Evolutionary conservation across 2,329 filamentous ascomycete species (phyloP), one percentile per base, ranked within the genome.

Genomic region (Xylariaceae sp.): DNA sequence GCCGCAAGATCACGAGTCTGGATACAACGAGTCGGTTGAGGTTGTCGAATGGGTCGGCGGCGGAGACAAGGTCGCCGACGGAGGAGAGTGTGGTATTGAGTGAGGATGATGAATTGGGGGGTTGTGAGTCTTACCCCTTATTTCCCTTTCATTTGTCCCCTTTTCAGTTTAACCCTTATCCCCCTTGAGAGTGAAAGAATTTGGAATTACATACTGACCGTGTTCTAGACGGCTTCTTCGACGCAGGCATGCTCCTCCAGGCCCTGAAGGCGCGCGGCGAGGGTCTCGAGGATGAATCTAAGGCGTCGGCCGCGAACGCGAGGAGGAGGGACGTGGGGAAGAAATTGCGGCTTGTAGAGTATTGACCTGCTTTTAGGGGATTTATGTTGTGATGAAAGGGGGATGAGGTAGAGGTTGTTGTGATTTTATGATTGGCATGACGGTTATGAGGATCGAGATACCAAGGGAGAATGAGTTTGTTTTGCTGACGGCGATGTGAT

Each of bases 171-270:
- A 18, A 18, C 17, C 30, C 2, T 3, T 18, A 18, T 18, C 17
- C 17, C 17, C 17, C 17, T 18, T 18, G 17, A 18, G 17, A 18
- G 17, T 18, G 17, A 18, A 18, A 18, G 1, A 18, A 18, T 18
- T 15, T 8, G 11, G 10, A 11, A 34, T 4, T 17, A 13, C 4
- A 45, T 50, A 52, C 35, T 60, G 23, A 60, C 39, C 18, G 2
- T 49, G 48, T 47, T 0, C 2, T 71, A 96, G 92, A 97, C 79
- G 93, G 93, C 37, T 97, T 97, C 80, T 97, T 97, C 76, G 93
- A 97, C 72, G 92, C 93, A 0, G 93, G 93, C 11, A 96, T 97
- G 91, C 83, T 97, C 4, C 80, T 94, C 23, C 90, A 95, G 73
- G 91, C 92, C 1, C 84, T 96, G 59, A 92, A 92, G 72, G 88